phyloP scores from a whole-genome alignment of 495 filamentous ascomycete genomes.

The Bryoglossum gracile region DNA sequence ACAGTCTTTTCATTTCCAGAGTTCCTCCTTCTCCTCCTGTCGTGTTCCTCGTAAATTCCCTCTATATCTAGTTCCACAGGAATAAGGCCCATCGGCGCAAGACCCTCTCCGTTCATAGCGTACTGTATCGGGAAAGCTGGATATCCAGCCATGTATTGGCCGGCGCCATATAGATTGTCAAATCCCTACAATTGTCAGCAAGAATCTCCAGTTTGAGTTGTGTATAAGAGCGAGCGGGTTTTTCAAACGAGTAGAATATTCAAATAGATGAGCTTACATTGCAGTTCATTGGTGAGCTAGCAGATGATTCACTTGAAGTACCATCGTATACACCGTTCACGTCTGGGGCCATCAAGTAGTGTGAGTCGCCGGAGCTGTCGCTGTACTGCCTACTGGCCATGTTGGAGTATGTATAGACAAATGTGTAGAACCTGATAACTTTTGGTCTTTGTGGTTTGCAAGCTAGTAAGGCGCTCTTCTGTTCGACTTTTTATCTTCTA shows the following conservation, averaged over 20 bases:
- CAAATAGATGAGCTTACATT: conserved; percentile 18
- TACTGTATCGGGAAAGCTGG: conserved; percentile 22
- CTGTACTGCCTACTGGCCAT: conserved; percentile 17
- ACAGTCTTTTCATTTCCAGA: conserved; percentile 20
- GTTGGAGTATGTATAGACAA: neutral
- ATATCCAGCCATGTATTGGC: conserved; percentile 16
- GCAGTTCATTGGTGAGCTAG: conserved; percentile 21
- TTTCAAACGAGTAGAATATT: too few species aligned
- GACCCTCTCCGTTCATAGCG: conserved; percentile 10
- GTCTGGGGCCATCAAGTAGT: conserved; percentile 15
- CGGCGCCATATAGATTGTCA: conserved; percentile 21
- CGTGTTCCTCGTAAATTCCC: conserved; percentile 23
- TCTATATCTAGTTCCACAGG: conserved; percentile 26
- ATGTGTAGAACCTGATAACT: neutral
- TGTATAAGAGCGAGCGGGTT: too few species aligned
- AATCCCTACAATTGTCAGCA: too few species aligned
- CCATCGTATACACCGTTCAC: conserved; percentile 21
- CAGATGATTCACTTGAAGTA: conserved; percentile 25
- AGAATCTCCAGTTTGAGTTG: too few species aligned
- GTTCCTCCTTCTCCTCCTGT: conserved; percentile 21
- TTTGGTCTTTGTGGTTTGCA: neutral
- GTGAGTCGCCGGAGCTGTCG: conserved; percentile 10
- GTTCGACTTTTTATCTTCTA: neutral
- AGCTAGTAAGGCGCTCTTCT: neutral
- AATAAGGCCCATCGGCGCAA: conserved; percentile 20